Percentiles rank a stretch among this genome's conserved stretches.
These are phyloP conservation scores for Eimeria maxima DNA, from an alignment of 169 alveolate species.

Conservation along the genomic window DNA sequence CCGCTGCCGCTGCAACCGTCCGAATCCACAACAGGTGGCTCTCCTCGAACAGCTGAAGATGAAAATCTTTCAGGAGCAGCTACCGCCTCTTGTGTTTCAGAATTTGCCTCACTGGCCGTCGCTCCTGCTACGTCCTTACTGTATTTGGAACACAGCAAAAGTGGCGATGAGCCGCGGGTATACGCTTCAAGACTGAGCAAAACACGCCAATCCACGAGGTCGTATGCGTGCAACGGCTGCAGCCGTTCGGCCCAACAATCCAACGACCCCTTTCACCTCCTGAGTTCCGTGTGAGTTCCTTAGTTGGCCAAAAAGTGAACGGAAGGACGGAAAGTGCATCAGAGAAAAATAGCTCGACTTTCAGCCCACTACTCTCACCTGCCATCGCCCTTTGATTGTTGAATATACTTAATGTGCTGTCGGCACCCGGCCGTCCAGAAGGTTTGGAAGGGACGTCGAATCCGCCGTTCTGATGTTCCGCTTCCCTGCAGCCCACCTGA, in stretches of 20 bases:
- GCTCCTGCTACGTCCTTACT: neutral
- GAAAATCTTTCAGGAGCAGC: neutral
- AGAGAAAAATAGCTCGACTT: neutral
- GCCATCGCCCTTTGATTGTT: neutral
- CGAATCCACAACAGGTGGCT: neutral
- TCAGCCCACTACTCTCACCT: neutral
- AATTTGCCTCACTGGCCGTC: neutral
- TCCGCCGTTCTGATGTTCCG: neutral
- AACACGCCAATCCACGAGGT: neutral
- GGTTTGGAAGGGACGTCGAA: neutral
- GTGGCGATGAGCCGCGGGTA: conserved; percentile 33
- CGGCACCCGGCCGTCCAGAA: conserved; percentile 59
- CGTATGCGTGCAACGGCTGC: neutral
- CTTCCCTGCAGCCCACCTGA: neutral
- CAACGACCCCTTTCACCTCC: neutral
- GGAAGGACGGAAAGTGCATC: neutral
- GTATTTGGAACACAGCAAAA: neutral
- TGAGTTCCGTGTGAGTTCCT: neutral
- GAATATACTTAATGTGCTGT: neutral
- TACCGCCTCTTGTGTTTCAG: neutral
- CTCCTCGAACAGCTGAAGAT: neutral
- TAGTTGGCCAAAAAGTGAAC: neutral
- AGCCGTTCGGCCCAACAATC: neutral
- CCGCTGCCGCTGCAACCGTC: conserved; percentile 35
- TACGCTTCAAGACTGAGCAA: conserved; percentile 57